Evolutionary conservation across 73 alveolate species (phyloP).

Genomic region (Paramecium tetraurelia): DNA sequence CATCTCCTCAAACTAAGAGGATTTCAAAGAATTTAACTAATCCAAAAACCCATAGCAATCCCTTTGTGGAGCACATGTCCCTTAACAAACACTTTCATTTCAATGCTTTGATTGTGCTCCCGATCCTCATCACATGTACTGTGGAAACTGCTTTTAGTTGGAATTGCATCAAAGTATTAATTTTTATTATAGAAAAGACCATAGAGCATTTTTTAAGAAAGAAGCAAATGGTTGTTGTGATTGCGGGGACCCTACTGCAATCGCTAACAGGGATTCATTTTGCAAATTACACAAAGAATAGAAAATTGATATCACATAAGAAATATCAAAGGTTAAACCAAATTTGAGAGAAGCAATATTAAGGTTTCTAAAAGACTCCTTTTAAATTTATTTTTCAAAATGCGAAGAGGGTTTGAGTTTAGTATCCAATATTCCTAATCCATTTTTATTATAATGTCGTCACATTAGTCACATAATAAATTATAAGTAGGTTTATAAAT

Average conservation of each 20-base stretch:
- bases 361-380: neutral
- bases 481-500: neutral
- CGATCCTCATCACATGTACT: slow-evolving; percentile 40
- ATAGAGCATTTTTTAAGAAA: neutral
- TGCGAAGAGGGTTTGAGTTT: neutral
- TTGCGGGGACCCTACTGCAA: slow-evolving; percentile 11
- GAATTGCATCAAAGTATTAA: neutral
- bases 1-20: neutral
- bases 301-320: neutral
- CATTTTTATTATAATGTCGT: neutral
- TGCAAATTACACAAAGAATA: neutral
- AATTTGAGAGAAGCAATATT: neutral
- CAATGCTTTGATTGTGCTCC: neutral
- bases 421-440: neutral
- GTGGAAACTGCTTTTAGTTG: neutral
- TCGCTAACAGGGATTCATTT: neutral
- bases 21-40: neutral
- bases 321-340: neutral
- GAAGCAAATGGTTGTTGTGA: slow-evolving; percentile 1
- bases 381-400: neutral
- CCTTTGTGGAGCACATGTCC: neutral
- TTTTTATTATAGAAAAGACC: neutral
- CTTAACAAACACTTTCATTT: neutral
- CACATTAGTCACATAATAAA: neutral
- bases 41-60: neutral